A percentile compares a stretch with the other conserved stretches of the same genome.
These are phyloP conservation scores for Colletotrichum siamense DNA, from an alignment of 2,329 filamentous ascomycete genomes.

Conservation along the genomic window DNA sequence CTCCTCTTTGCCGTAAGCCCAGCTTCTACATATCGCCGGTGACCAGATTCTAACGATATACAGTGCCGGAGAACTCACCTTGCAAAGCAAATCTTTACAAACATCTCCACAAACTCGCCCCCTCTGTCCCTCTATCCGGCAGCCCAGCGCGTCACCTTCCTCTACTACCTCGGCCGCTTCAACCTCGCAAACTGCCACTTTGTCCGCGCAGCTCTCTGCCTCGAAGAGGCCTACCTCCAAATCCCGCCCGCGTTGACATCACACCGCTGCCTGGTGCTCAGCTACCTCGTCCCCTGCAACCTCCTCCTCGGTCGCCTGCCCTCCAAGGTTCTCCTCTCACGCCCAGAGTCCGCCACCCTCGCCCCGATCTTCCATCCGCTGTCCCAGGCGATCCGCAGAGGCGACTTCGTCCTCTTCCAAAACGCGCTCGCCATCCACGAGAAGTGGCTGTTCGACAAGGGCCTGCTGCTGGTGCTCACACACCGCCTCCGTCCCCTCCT, in stretches of 20 bases:
- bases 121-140: conserved; percentile 83
- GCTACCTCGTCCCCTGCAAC: conserved; percentile 83
- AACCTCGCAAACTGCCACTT: conserved; percentile 87
- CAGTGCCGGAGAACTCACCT: conserved; percentile 82
- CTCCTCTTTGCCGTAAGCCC: conserved; percentile 77
- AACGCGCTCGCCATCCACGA: conserved; percentile 68
- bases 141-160: conserved; percentile 86
- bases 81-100: conserved; percentile 87
- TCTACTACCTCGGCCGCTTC: conserved; percentile 94
- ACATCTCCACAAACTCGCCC: conserved; percentile 83
- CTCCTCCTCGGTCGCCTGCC: conserved; percentile 87
- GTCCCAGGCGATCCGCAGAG: conserved; percentile 73
- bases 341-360: conserved; percentile 72
- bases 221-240: conserved; percentile 82
- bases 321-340: conserved; percentile 66
- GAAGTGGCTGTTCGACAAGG: conserved; percentile 77
- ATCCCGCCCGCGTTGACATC: conserved; percentile 64
- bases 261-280: conserved; percentile 81
- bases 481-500: conserved; percentile 82
- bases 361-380: conserved; percentile 74
- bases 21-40: not conserved
- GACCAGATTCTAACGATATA: not conserved
- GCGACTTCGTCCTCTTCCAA: conserved; percentile 78
- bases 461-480: conserved; percentile 76
- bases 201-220: conserved; percentile 73